A percentile compares a stretch with the other conserved stretches of the same genome.
Conservation (phyloP, 768 basidiomycete genomes). For the Boletales sp. region DNA sequence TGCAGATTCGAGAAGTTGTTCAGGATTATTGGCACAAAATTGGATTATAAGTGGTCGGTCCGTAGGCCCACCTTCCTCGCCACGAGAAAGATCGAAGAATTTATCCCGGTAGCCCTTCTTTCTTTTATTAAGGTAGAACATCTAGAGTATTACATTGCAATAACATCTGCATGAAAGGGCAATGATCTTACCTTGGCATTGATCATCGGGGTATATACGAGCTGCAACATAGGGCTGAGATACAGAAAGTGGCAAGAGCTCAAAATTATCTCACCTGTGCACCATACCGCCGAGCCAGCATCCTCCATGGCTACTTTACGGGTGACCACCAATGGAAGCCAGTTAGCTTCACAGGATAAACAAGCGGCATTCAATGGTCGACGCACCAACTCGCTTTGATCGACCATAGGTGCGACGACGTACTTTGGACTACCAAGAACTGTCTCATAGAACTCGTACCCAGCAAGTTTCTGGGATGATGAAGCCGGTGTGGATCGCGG, state of each 20-base stretch:
- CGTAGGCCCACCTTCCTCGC: slow-evolving; percentile 74
- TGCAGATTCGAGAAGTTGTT: slow-evolving; percentile 74
- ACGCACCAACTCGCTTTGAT: slow-evolving; percentile 92
- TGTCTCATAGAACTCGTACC: slow-evolving; percentile 80
- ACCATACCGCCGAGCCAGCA: slow-evolving; percentile 76
- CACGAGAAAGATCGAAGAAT: slow-evolving; percentile 63
- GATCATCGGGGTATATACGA: slow-evolving; percentile 98
- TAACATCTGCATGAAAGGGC: not conserved
- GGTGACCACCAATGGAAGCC: not conserved
- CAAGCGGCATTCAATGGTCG: not conserved
- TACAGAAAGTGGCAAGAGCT: too few species aligned
- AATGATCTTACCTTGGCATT: slow-evolving; percentile 67
- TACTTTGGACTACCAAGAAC: slow-evolving; percentile 83
- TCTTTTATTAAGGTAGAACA: slow-evolving; percentile 45
- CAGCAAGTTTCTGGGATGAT: slow-evolving; percentile 46
- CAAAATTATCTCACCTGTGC: slow-evolving; percentile 51
- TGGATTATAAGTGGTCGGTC: slow-evolving; percentile 90
- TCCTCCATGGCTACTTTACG: slow-evolving; percentile 78
- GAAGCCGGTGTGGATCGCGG: not conserved
- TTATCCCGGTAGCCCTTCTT: slow-evolving; percentile 51
- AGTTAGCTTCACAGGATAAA: not conserved
- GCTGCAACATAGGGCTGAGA: slow-evolving; percentile 35
- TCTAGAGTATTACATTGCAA: slow-evolving; percentile 34
- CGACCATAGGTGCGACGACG: slow-evolving; percentile 97
- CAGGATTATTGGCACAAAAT: slow-evolving; percentile 90